These are phyloP conservation scores for Nemania serpens DNA, from an alignment of 2,329 filamentous ascomycete genomes.

Conservation along the genomic window DNA sequence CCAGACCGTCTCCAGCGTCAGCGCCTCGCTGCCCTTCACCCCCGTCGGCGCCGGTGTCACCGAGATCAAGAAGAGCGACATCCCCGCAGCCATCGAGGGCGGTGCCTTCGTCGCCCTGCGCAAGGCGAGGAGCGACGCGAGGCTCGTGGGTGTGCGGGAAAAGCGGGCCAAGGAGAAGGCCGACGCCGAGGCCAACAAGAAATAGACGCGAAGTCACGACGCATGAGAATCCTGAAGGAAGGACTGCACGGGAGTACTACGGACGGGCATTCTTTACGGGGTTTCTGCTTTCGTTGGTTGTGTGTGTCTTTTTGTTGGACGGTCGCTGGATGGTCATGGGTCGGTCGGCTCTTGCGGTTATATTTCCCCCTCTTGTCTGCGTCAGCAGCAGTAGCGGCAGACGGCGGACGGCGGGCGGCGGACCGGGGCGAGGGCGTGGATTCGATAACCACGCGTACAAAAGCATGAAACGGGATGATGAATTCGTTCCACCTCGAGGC, in stretches of 20 bases:
- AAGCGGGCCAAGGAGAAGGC: conserved; percentile 91
- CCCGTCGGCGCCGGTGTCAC: conserved; percentile 67
- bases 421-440: conserved; percentile 32
- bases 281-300: conserved; percentile 42
- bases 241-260: conserved; percentile 42
- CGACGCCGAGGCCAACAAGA: conserved; percentile 83
- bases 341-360: conserved; percentile 38
- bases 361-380: conserved; percentile 21
- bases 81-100: conserved; percentile 76
- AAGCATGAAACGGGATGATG: conserved; percentile 27
- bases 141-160: conserved; percentile 82
- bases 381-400: conserved; percentile 6
- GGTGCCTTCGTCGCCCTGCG: conserved; percentile 88
- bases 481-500: conserved; percentile 25
- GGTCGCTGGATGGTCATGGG: conserved; percentile 37
- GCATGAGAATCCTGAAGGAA: conserved; percentile 33
- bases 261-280: conserved; percentile 42
- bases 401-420: neutral
- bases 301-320: conserved; percentile 25
- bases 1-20: conserved; percentile 61
- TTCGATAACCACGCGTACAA: conserved; percentile 22
- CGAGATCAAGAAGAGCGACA: conserved; percentile 80
- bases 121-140: conserved; percentile 80
- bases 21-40: conserved; percentile 72
- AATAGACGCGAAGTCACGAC: conserved; percentile 60